A percentile compares a stretch with the other conserved stretches of the same genome.
These are phyloP conservation scores for Lactifluus pinguis DNA, from an alignment of 768 basidiomycete species.

Conservation along the genomic window DNA sequence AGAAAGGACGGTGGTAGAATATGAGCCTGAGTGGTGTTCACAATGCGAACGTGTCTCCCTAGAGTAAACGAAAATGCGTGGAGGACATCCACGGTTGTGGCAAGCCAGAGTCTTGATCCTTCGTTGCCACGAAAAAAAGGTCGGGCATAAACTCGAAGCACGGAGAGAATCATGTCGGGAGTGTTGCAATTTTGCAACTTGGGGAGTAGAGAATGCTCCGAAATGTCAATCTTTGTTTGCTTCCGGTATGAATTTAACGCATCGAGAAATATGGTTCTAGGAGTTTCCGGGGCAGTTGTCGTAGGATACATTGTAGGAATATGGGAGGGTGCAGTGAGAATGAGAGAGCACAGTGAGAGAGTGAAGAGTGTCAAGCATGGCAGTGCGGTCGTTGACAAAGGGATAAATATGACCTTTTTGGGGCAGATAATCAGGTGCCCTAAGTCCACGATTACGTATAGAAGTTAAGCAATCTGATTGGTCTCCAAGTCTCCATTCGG, in stretches of 20 bases:
- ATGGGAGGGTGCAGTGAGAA: background rate
- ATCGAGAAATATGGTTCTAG: background rate
- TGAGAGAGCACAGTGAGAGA: no score
- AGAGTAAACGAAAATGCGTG: background rate
- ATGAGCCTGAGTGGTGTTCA: background rate
- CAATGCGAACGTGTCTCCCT: background rate
- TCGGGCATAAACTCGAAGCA: background rate
- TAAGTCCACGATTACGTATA: no score
- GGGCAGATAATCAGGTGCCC: no score
- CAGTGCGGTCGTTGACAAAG: no score
- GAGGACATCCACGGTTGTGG: background rate
- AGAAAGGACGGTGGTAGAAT: background rate
- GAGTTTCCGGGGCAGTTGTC: background rate
- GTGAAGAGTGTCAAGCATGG: no score
- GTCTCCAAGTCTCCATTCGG: no score
- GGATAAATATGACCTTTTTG: no score
- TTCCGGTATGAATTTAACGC: background rate
- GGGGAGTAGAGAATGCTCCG: background rate
- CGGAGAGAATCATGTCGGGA: background rate
- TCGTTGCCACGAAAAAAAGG: background rate
- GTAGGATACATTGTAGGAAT: no score
- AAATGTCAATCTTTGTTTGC: background rate
- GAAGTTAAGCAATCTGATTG: no score
- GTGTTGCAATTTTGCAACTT: background rate
- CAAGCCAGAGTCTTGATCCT: background rate